phyloP scores from a whole-genome alignment of 257 asterid species.

The Penstemon newberryi region DNA sequence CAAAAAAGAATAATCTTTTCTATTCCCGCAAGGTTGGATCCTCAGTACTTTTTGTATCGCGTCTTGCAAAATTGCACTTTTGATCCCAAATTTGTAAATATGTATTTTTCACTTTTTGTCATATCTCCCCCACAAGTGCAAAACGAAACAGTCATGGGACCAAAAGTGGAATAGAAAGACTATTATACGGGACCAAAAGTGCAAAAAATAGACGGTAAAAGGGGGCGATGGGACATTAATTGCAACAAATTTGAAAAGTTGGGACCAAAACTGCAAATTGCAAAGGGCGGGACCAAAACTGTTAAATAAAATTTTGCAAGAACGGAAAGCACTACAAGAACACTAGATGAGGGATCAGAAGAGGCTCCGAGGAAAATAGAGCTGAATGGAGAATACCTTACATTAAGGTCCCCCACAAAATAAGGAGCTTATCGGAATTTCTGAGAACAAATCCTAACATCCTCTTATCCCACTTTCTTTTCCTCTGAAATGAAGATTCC shows the following conservation, averaged over 20 bases:
- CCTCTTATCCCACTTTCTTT: conserved; percentile 99
- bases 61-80: too few species aligned
- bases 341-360: not conserved
- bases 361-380: conserved; percentile 6
- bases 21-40: not conserved
- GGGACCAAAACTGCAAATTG: too few species aligned
- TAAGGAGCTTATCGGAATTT: conserved; percentile 79
- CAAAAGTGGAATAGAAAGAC: too few species aligned
- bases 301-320: not conserved
- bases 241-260: too few species aligned
- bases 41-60: too few species aligned
- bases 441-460: conserved; percentile 68
- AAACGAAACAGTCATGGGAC: too few species aligned
- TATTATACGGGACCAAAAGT: too few species aligned
- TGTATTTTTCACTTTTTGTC: too few species aligned
- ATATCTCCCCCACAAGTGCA: too few species aligned
- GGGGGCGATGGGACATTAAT: too few species aligned
- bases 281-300: not conserved
- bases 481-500: conserved; percentile 79
- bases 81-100: too few species aligned
- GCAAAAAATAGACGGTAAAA: too few species aligned
- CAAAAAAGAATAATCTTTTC: not conserved
- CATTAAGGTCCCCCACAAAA: conserved; percentile 99
- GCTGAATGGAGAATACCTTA: conserved; percentile 52
- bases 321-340: not conserved